Evolutionary conservation across 176 grass and related monocot genomes (phyloP).

Genomic region (Oryza longistaminata): DNA sequence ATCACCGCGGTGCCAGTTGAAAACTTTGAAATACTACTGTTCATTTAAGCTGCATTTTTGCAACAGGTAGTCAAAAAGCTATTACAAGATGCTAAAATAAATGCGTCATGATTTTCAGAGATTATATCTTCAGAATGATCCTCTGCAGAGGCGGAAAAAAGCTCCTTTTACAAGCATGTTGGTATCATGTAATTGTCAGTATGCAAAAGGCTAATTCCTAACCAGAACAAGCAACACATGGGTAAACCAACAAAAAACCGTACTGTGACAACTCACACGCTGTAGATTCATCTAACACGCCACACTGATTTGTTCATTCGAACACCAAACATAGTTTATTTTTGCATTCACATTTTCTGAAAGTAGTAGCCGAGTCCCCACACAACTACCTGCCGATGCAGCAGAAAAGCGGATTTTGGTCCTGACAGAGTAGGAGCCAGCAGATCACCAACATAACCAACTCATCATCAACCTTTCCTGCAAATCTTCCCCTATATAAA

Average conservation of each 20-base stretch:
- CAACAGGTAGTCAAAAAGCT: background rate
- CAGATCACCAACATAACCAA: slow-evolving; percentile 41
- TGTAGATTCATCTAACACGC: slow-evolving; percentile 30
- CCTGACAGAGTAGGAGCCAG: slow-evolving; percentile 33
- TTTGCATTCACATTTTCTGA: background rate
- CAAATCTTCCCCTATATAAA: slow-evolving; percentile 9
- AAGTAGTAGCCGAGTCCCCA: background rate
- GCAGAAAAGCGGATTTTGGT: background rate
- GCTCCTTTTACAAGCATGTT: background rate
- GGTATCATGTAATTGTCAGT: background rate
- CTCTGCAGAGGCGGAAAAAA: background rate
- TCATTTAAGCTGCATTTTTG: background rate
- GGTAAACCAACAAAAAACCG: background rate
- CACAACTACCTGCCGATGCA: slow-evolving; percentile 5
- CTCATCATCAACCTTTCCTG: background rate
- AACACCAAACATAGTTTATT: background rate
- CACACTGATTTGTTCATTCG: background rate
- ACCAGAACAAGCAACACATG: background rate
- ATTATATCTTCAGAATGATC: background rate
- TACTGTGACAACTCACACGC: background rate
- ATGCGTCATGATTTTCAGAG: background rate
- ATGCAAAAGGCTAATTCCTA: background rate
- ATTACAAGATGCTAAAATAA: background rate
- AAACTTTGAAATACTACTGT: background rate
- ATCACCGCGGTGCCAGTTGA: no score